Base-by-base conservation (phyloP, 768 basidiomycete species). In the Kwoniella shandongensis region DNA sequence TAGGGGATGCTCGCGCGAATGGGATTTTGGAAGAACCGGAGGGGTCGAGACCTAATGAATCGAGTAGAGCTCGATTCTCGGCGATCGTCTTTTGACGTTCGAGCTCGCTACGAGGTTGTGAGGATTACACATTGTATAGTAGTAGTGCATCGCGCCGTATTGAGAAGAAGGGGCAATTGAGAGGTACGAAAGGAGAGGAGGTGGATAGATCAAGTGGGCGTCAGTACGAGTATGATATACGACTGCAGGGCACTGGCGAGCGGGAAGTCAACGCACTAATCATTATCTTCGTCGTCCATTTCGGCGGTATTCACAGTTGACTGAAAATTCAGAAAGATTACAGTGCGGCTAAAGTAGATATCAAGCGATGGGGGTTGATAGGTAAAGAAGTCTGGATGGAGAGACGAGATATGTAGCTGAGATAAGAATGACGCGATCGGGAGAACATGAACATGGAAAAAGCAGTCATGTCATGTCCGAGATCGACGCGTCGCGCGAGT, bases 1-100 rank as follows among this genome's bases (percentile, higher is more conserved):
- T 18, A 44, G 50, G 36, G 7, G 50, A 42, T 1, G 61, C 38
- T 25, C 49, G 41, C 2, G 62, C 44, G 17, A 62, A 23, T 22
- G 51, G 53, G 44, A 65, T 53, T 29, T 66, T 63, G 26, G 63
- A 64, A 38, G 65, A 10, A 5, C 68, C 68, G 25, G 38, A 44
- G 1, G 61, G 57, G 46, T 73, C 69, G 20, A 77, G 57, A 6
- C 75, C 75, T 20, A 77, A 62, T 17, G 65, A 66, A 40, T 73
- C 69, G 46, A 77, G 67, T 13, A 77, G 63, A 0, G 46, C 51
- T 44, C 66, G 65, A 46, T 77, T 77, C 41, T 69, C 67, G 4
- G 70, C 70, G 27, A 77, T 77, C 29, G 59, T 73, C 47, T 69
- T 66, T 40, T 69, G 74, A 17, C 75, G 67, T 60, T 77, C 75